Conservation (phyloP, 805 yeast species). For the Sungouiozyma intestinalis region DNA sequence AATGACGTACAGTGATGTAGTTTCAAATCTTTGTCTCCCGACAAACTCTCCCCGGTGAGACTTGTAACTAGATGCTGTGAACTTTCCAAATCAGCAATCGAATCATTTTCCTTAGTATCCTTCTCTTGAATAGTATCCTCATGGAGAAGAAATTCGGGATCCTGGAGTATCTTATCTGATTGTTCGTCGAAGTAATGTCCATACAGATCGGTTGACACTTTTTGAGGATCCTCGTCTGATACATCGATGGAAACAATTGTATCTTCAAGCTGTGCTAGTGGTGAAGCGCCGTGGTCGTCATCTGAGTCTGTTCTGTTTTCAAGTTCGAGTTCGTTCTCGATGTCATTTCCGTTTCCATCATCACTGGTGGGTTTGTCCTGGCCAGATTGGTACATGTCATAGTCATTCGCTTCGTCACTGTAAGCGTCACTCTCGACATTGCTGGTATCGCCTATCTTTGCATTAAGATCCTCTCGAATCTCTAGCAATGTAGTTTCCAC, state of each 20-base stretch:
- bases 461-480: constrained; percentile 88
- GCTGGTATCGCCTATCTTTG: constrained; percentile 69
- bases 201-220: background rate
- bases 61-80: background rate
- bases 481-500: constrained; percentile 75
- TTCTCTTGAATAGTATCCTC: background rate
- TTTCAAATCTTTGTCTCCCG: background rate
- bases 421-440: constrained; percentile 25
- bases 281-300: background rate
- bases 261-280: background rate
- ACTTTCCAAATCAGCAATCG: background rate
- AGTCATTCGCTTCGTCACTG: constrained; percentile 5
- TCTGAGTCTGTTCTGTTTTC: too few species aligned
- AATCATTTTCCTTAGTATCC: background rate
- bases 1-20: background rate
- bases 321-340: background rate
- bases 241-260: background rate
- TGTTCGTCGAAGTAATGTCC: background rate
- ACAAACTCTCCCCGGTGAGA: background rate
- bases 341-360: constrained; percentile 1
- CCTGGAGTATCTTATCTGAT: background rate
- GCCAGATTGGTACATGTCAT: background rate
- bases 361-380: background rate
- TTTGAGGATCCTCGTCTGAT: background rate
- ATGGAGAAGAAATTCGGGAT: background rate